A percentile compares a stretch with the other conserved stretches of the same genome.
phyloP scores from a whole-genome alignment of 1,284 basidiomycete species.

The Inonotus hispidus region DNA sequence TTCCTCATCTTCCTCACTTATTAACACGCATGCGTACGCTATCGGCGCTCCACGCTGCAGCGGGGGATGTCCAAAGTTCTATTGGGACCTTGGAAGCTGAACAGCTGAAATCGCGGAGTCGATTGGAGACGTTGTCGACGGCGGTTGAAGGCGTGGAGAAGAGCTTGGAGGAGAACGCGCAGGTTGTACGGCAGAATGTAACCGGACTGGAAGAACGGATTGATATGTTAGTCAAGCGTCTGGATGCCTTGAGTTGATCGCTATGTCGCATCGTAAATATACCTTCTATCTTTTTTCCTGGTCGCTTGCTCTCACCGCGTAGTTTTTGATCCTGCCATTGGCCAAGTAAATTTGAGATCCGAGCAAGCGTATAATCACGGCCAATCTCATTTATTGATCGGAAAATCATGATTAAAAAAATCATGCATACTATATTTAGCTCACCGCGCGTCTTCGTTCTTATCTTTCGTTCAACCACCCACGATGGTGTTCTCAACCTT shows the following conservation, averaged over 20 bases:
- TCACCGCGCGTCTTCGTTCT: background rate
- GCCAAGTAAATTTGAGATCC: too few relatives aligned
- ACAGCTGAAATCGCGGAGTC: conserved; percentile 55
- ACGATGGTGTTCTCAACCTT: conserved; percentile 1
- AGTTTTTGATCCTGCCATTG: too few relatives aligned
- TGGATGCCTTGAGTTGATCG: conserved; percentile 38
- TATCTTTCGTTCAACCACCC: background rate
- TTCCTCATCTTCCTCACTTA: conserved; percentile 91
- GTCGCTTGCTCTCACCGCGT: too few relatives aligned
- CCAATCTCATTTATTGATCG: too few relatives aligned
- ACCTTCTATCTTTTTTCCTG: background rate
- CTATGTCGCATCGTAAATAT: background rate
- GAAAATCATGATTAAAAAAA: too few relatives aligned
- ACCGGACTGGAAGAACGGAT: conserved; percentile 63
- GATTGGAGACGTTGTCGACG: conserved; percentile 60
- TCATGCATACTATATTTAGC: too few relatives aligned
- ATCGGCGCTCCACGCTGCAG: conserved; percentile 76
- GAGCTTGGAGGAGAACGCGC: conserved; percentile 74
- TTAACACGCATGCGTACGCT: conserved; percentile 83
- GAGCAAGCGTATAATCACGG: too few relatives aligned
- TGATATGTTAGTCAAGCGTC: conserved; percentile 43
- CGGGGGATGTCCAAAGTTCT: conserved; percentile 69
- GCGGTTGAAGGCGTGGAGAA: conserved; percentile 69
- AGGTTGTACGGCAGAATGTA: conserved; percentile 68
- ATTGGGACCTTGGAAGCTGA: conserved; percentile 70